Conservation (phyloP, 805 yeast species). For the Yamadazyma paraphyllophila region DNA sequence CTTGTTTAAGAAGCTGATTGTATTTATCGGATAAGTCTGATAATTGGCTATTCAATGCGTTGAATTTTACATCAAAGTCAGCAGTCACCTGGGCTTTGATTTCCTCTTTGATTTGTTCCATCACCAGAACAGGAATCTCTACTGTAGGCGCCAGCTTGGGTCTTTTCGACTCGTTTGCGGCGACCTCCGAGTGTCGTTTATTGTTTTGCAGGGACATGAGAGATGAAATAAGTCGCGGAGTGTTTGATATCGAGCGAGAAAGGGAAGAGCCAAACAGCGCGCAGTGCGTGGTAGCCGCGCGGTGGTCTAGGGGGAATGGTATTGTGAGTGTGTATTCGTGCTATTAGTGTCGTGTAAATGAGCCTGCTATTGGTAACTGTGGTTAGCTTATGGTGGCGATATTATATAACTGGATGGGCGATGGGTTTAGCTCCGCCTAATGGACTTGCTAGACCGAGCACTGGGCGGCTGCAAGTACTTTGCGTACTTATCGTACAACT, state of each 20-base stretch:
- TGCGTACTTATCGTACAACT: slow-evolving; percentile 20
- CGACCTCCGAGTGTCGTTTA: slow-evolving; percentile 20
- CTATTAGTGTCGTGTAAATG: no score
- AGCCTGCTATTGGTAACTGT: no score
- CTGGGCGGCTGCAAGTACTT: slow-evolving; percentile 14
- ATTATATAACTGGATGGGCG: no score
- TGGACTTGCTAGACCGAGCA: slow-evolving; percentile 4
- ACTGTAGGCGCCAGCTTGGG: background rate
- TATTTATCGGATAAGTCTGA: slow-evolving; percentile 17
- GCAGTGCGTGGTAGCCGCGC: no score
- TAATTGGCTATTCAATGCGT: slow-evolving; percentile 21
- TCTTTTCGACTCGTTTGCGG: slow-evolving; percentile 13
- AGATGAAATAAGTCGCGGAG: background rate
- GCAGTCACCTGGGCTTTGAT: slow-evolving; percentile 30
- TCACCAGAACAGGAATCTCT: background rate
- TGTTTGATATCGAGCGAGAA: background rate
- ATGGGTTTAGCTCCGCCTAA: background rate
- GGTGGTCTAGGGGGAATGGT: no score
- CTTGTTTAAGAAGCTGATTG: slow-evolving; percentile 2
- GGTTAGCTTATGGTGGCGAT: no score
- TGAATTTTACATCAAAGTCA: slow-evolving; percentile 17
- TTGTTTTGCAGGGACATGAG: slow-evolving; percentile 7
- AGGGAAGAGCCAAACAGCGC: no score
- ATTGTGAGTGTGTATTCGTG: background rate
- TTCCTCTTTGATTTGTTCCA: slow-evolving; percentile 21